Evolutionary conservation across 495 filamentous ascomycete genomes (phyloP).

Genomic region (Podospora anserina): DNA sequence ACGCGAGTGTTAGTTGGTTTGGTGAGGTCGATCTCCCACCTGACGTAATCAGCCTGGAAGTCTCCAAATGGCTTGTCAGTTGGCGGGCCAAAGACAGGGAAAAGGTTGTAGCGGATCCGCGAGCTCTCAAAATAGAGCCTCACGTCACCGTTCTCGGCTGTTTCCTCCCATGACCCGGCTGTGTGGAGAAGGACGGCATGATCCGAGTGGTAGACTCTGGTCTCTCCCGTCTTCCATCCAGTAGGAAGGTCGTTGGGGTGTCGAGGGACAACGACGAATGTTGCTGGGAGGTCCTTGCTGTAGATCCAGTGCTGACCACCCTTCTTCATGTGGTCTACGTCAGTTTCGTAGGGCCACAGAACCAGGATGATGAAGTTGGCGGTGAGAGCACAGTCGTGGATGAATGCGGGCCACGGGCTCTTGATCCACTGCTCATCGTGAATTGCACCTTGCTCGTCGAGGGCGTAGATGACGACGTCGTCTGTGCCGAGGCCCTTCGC

Average conservation of each 20-base stretch:
- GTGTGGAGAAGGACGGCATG: constrained; percentile 8
- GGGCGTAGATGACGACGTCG: background rate
- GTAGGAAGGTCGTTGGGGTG: background rate
- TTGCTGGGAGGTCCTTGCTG: constrained; percentile 7
- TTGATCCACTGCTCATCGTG: background rate
- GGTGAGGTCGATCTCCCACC: constrained; percentile 7
- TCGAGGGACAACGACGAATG: constrained; percentile 11
- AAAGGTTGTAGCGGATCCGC: background rate
- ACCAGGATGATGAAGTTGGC: constrained; percentile 11
- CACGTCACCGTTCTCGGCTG: background rate
- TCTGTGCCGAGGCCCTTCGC: background rate
- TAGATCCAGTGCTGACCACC: constrained; percentile 13
- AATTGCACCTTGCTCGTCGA: background rate
- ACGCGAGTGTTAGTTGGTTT: background rate
- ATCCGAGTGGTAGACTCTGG: constrained; percentile 12
- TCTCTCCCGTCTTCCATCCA: background rate
- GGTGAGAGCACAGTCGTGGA: constrained; percentile 15
- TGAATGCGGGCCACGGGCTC: constrained; percentile 11
- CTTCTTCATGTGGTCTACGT: constrained; percentile 4
- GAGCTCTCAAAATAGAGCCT: background rate
- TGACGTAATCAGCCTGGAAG: background rate
- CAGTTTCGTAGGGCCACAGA: constrained; percentile 10
- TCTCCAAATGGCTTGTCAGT: constrained; percentile 3
- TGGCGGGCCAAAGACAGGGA: background rate
- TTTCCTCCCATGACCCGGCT: constrained; percentile 11